phyloP scores from a whole-genome alignment of 176 grass and related monocot genomes.

The Urochloa ruziziensis region DNA sequence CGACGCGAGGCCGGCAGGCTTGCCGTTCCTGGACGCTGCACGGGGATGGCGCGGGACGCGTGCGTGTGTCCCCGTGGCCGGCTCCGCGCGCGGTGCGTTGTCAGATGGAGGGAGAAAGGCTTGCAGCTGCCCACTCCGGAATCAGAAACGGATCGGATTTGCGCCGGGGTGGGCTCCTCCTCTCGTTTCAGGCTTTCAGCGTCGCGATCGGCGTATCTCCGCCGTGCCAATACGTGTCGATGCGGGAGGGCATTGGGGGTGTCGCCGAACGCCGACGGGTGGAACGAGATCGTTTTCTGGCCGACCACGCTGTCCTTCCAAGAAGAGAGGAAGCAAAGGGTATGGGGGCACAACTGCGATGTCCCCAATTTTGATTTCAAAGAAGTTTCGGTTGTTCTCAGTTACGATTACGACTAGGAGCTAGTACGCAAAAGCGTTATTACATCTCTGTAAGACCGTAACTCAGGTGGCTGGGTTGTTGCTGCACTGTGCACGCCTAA shows the following conservation, averaged over 20 bases:
- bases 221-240: slow-evolving; percentile 33
- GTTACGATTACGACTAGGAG: background rate
- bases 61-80: background rate
- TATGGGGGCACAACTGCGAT: background rate
- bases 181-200: background rate
- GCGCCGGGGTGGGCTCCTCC: background rate
- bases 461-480: too few relatives aligned
- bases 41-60: background rate
- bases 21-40: background rate
- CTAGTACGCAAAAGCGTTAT: background rate
- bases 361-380: background rate
- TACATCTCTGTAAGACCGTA: background rate
- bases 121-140: background rate
- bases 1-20: slow-evolving; percentile 17
- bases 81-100: background rate
- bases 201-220: slow-evolving; percentile 24
- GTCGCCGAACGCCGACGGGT: background rate
- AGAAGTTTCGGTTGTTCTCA: background rate
- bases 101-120: background rate
- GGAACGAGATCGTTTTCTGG: slow-evolving; percentile 7
- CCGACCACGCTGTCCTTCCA: background rate
- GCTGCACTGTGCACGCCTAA: too few relatives aligned
- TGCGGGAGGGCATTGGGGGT: background rate
- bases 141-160: background rate
- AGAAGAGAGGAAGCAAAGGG: background rate